Conservation (phyloP, 495 filamentous ascomycete species). For the Trichocladium uniseriatum region DNA sequence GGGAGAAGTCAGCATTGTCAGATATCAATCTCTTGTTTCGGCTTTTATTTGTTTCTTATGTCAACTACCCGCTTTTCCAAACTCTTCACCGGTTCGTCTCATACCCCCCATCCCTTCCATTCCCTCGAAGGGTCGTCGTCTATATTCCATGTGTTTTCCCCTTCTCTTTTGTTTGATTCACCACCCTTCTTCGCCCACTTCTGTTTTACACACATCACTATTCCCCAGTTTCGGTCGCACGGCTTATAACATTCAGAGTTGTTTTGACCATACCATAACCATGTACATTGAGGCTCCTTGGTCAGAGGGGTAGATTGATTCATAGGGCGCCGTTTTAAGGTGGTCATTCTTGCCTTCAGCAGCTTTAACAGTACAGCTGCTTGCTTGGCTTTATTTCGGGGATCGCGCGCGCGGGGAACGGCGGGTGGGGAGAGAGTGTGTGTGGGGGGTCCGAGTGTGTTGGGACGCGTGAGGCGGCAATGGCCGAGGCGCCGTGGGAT, state of each 20-base stretch:
- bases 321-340: too few relatives aligned
- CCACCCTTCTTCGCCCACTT: too few relatives aligned
- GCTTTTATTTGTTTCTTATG: slow-evolving; percentile 22
- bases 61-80: slow-evolving; percentile 11
- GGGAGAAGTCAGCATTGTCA: slow-evolving; percentile 11
- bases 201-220: neutral
- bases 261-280: neutral
- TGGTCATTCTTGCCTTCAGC: too few relatives aligned
- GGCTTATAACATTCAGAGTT: slow-evolving; percentile 3
- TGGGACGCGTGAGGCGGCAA: too few relatives aligned
- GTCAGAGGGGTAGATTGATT: neutral
- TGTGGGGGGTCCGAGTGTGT: too few relatives aligned
- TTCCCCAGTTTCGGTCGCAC: neutral
- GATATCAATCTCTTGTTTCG: slow-evolving; percentile 8
- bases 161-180: neutral
- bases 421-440: too few relatives aligned
- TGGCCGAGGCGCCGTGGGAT: too few relatives aligned
- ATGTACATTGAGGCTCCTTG: neutral
- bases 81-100: neutral
- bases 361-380: too few relatives aligned
- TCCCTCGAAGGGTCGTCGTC: neutral
- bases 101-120: neutral
- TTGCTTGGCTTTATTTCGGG: too few relatives aligned
- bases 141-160: neutral
- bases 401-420: too few relatives aligned